Evolutionary conservation across 495 filamentous ascomycete genomes (phyloP).

Genomic region (Collariella sp.): DNA sequence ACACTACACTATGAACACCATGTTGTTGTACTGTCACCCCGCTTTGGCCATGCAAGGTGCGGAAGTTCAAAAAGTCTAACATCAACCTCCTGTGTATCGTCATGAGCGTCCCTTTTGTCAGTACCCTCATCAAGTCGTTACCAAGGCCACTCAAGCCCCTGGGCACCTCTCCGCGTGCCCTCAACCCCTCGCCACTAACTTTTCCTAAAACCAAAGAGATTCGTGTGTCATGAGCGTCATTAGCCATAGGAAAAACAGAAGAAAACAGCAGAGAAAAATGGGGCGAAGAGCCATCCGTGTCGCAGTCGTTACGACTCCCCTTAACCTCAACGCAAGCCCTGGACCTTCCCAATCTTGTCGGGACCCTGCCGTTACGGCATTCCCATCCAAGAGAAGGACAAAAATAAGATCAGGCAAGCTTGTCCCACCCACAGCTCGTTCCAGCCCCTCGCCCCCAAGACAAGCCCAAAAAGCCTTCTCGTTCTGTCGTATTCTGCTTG

Average conservation of each 20-base stretch:
- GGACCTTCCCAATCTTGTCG: no score
- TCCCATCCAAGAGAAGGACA: conserved; percentile 2
- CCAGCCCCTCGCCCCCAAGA: no score
- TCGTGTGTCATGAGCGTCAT: conserved; percentile 32
- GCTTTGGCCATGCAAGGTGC: background rate
- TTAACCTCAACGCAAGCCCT: no score
- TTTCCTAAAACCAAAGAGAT: conserved; percentile 25
- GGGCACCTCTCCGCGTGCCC: conserved; percentile 9
- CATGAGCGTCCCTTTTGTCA: conserved; percentile 24
- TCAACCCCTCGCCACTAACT: conserved; percentile 7
- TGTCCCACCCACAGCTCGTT: no score
- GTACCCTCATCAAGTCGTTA: conserved; percentile 34
- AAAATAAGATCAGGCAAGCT: background rate
- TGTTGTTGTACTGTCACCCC: background rate
- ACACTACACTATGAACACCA: conserved; percentile 9
- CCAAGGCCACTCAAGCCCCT: conserved; percentile 12
- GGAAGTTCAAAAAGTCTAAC: conserved; percentile 2
- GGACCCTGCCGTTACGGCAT: no score
- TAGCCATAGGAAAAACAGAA: conserved; percentile 12
- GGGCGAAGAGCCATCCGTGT: no score
- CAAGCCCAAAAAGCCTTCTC: background rate
- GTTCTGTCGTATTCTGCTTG: background rate
- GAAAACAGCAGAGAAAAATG: conserved; percentile 5
- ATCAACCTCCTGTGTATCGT: conserved; percentile 3
- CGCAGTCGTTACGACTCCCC: no score